A percentile compares a stretch with the other conserved stretches of the same genome.
phyloP scores from a whole-genome alignment of 2,329 filamentous ascomycete genomes.

The Aspergillus phoenicis region DNA sequence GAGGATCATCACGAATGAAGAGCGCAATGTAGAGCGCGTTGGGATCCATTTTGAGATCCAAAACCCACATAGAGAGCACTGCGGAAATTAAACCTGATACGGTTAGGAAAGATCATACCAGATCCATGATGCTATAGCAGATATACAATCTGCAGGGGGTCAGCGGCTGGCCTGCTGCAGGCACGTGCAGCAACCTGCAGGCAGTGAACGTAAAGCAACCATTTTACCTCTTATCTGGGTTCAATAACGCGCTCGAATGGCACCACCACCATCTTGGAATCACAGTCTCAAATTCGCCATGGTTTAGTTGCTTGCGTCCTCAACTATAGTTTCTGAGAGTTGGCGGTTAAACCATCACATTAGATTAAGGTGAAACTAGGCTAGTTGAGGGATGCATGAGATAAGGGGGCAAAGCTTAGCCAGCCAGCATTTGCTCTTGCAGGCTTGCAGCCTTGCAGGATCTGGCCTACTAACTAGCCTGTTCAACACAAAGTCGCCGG shows the following conservation, averaged over 20 bases:
- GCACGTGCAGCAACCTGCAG: neutral
- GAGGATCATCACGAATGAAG: constrained; percentile 29
- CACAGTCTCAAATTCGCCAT: no score
- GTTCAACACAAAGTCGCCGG: neutral
- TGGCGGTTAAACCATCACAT: no score
- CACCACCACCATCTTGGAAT: neutral
- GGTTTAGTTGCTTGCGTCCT: no score
- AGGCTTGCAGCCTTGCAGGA: no score
- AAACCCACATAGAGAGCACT: no score
- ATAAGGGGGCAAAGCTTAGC: no score
- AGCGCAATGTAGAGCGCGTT: constrained; percentile 30
- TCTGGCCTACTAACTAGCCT: neutral
- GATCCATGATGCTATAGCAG: neutral
- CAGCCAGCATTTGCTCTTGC: no score
- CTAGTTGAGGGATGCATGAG: no score
- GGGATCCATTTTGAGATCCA: neutral
- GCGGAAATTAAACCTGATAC: neutral
- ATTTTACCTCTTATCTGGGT: neutral
- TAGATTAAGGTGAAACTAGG: no score
- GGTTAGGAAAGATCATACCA: neutral
- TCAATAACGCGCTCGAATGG: neutral
- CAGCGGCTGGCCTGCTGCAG: neutral
- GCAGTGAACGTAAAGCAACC: neutral
- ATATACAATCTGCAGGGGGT: neutral
- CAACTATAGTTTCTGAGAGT: no score